Evolutionary conservation across 768 basidiomycete species (phyloP), one percentile per base, ranked within the genome.

Genomic region (Calocybe gangraenosa): DNA sequence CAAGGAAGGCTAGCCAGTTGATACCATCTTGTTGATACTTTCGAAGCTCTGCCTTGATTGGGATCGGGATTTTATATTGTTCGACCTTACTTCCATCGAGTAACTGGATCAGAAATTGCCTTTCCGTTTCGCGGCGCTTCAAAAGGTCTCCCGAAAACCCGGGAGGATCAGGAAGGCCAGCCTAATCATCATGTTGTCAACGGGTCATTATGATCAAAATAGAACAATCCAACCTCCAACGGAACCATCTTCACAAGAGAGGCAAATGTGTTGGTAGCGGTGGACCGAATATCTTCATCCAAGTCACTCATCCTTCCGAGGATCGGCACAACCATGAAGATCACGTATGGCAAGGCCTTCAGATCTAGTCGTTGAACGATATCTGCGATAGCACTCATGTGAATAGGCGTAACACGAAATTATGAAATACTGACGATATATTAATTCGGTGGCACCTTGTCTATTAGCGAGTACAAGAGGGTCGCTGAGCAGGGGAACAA

Each of bases 21-120:
- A 99, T 90, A 25, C 96, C 96, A 45, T 99, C 96, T 66, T 92
- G 90, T 65, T 99, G 96, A 62, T 99, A 99, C 61, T 93, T 92
- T 48, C 96, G 86, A 38, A 99, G 71, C 54, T 97, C 92, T 23
- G 94, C 93, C 46, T 94, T 90, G 73, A 99, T 89, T 20, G 70
- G 67, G 44, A 93, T 81, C 0, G 96, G 92, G 1, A 99, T 79
- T 33, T 68, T 65, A 61, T 97, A 99, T 50, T 85, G 82, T 55
- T 93, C 90, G 13, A 97, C 92, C 64, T 98, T 96, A 56, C 76
- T 86, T 10, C 96, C 96, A 58, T 97, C 96, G 25, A 99, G 79
- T 7, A 99, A 74, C 60, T 99, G 96, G 34, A 81, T 84, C 36
- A 99, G 70, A 68, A 99, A 98, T 53, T 88, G 82, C 30, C 96